A percentile compares a stretch with the other conserved stretches of the same genome.
phyloP scores from a whole-genome alignment of 2,329 filamentous ascomycete genomes.

The Bipolaris sorokiniana region DNA sequence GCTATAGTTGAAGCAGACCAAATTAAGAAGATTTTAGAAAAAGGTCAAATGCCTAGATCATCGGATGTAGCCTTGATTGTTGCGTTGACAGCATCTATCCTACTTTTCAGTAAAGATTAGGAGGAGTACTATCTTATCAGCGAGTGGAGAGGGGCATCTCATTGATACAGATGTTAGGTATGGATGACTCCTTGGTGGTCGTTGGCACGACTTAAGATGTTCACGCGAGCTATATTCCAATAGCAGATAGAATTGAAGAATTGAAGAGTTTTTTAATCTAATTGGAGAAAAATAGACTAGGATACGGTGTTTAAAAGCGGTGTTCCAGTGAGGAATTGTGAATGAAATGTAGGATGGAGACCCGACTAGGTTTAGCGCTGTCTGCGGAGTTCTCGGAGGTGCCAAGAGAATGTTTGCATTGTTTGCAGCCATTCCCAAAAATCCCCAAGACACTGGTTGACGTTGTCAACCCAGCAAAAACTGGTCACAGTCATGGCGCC shows the following conservation, averaged over 20 bases:
- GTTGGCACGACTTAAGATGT: too few relatives aligned
- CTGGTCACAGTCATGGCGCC: constrained; percentile 20
- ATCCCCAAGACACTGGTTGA: constrained; percentile 5
- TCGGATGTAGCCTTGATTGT: too few relatives aligned
- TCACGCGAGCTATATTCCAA: too few relatives aligned
- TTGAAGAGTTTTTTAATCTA: fast-evolving
- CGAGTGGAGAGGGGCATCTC: too few relatives aligned
- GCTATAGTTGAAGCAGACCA: too few relatives aligned
- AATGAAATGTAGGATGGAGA: not conserved
- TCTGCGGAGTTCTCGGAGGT: constrained; percentile 32
- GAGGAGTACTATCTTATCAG: too few relatives aligned
- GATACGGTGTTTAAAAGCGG: not conserved
- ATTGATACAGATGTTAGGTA: too few relatives aligned
- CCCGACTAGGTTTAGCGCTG: not conserved
- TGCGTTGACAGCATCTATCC: too few relatives aligned
- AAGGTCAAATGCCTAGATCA: too few relatives aligned
- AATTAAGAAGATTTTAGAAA: too few relatives aligned
- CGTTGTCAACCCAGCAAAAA: not conserved
- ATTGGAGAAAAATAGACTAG: not conserved
- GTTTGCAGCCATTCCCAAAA: constrained; percentile 16
- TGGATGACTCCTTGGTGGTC: too few relatives aligned
- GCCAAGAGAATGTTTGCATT: constrained; percentile 32
- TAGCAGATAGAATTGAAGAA: not conserved
- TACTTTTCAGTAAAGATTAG: too few relatives aligned
- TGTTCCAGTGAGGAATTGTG: not conserved